Percentiles rank a stretch among this genome's conserved stretches.
Conservation (phyloP, 2,329 filamentous ascomycete species). For the Epichloe uncinata region DNA sequence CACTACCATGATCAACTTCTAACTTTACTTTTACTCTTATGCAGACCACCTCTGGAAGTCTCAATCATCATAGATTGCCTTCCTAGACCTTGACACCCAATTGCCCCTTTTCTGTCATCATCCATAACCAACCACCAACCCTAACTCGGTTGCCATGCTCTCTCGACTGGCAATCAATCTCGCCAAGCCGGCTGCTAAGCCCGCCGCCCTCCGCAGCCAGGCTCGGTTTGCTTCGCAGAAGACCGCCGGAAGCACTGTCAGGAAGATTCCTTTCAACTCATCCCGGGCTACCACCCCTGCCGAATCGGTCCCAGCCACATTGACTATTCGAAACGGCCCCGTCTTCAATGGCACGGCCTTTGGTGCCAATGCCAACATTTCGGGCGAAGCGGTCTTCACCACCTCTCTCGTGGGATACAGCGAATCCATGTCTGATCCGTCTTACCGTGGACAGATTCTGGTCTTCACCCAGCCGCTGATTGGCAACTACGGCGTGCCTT, state of each 20-base stretch:
- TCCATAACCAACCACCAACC: neutral
- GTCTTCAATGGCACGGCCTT: slow-evolving; percentile 96
- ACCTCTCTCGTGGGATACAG: slow-evolving; percentile 96
- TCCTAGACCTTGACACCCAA: neutral
- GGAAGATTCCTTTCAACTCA: slow-evolving; percentile 48
- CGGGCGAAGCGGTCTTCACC: slow-evolving; percentile 96
- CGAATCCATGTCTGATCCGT: slow-evolving; percentile 83
- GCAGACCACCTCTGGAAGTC: slow-evolving; percentile 31
- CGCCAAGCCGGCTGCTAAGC: slow-evolving; percentile 38
- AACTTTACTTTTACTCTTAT: neutral
- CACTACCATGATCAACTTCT: slow-evolving; percentile 15
- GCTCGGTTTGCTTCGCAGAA: slow-evolving; percentile 23
- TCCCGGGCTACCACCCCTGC: slow-evolving; percentile 50
- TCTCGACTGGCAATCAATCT: slow-evolving; percentile 39
- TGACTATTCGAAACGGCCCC: slow-evolving; percentile 92
- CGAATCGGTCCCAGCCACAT: slow-evolving; percentile 53
- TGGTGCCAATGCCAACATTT: slow-evolving; percentile 91
- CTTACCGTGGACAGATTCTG: slow-evolving; percentile 86
- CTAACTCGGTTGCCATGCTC: slow-evolving; percentile 38
- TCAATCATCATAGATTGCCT: slow-evolving; percentile 16
- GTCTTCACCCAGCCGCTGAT: slow-evolving; percentile 97
- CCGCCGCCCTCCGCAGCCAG: slow-evolving; percentile 28
- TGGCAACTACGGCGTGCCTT: slow-evolving; percentile 96
- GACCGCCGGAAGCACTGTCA: slow-evolving; percentile 51
- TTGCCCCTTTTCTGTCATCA: neutral